Evolutionary conservation across 768 basidiomycete species (phyloP).

Genomic region (Boletales sp.): DNA sequence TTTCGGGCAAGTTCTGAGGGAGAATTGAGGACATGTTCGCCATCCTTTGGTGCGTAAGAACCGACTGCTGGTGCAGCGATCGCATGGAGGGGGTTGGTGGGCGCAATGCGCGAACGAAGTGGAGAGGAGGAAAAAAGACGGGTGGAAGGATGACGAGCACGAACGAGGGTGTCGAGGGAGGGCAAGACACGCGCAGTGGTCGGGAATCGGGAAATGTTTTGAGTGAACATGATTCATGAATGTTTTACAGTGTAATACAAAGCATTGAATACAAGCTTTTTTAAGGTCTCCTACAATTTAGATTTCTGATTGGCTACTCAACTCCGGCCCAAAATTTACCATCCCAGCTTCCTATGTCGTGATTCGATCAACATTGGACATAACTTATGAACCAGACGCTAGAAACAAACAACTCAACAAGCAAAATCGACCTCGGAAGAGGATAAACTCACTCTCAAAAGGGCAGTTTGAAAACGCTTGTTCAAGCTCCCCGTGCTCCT

Average conservation of each 20-base stretch:
- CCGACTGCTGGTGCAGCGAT: conserved; percentile 76
- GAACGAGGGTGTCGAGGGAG: conserved; percentile 15
- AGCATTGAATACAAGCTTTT: conserved; percentile 1
- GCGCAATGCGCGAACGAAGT: conserved; percentile 35
- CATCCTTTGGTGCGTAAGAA: conserved; percentile 57
- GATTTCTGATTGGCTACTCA: no score
- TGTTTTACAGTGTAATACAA: conserved; percentile 8
- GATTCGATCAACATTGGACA: no score
- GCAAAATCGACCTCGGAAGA: no score
- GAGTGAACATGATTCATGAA: conserved; percentile 31
- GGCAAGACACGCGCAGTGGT: conserved; percentile 12
- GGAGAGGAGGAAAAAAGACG: conserved; percentile 53
- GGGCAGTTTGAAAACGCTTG: background rate
- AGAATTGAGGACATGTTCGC: conserved; percentile 80
- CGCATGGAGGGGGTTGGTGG: conserved; percentile 55
- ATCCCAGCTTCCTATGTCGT: no score
- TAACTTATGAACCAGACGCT: no score
- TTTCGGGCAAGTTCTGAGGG: conserved; percentile 92
- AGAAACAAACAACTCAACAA: no score
- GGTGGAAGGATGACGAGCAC: conserved; percentile 17
- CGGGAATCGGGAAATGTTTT: conserved; percentile 26
- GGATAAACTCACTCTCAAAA: background rate
- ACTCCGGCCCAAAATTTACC: no score
- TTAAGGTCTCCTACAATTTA: no score
- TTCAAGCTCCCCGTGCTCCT: background rate